Base-by-base conservation (phyloP, 805 yeast species). In the Candida peoriensis region DNA sequence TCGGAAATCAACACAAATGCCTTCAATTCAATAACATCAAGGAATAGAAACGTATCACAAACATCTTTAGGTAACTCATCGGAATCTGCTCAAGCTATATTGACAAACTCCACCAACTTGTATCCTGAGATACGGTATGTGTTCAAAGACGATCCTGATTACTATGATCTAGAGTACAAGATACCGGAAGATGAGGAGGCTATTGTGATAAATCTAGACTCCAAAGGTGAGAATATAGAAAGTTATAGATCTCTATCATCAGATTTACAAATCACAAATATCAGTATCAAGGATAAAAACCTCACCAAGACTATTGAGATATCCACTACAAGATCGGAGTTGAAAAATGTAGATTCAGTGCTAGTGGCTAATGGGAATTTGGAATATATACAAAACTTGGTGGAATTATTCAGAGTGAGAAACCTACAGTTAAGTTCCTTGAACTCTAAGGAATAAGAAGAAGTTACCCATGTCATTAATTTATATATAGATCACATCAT, bases 51-150 rank as follows among this genome's bases (percentile, higher is more conserved):
- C n/a, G n/a, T n/a, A n/a, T n/a, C n/a, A n/a, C 18, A 15, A 3
- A 14, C 15, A 9, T 11, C 28, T 15, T 19, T 25, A 13, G 28
- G 12, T 3, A 25, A 15, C 6, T 16, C 37, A 5, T 41, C 38
- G 10, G n/a, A 13, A 8, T 36, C 36, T 1, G 17, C 31, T 2
- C 27, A 23, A 2, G 24, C 28, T 4, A 23, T 36, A 4, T 18
- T 39, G 2, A 22, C 28, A 4, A 22, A 34, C 5, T 26, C 39
- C 1, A 30, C 31, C 4, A 36, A 36, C 23, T 27, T 37, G 2
- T 54, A 53, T 20, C 59, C 59, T 2, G 54, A 53, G 17, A 44
- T 54, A 13, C 42, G 42, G 4, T 54, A 53, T 33, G 42, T 51
- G 6, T 54, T 54, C 31, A 30, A 37, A 16, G 59, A 53, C 29